Conservation (phyloP, 495 filamentous ascomycete genomes). For the Lasiosphaeris hirsuta region DNA sequence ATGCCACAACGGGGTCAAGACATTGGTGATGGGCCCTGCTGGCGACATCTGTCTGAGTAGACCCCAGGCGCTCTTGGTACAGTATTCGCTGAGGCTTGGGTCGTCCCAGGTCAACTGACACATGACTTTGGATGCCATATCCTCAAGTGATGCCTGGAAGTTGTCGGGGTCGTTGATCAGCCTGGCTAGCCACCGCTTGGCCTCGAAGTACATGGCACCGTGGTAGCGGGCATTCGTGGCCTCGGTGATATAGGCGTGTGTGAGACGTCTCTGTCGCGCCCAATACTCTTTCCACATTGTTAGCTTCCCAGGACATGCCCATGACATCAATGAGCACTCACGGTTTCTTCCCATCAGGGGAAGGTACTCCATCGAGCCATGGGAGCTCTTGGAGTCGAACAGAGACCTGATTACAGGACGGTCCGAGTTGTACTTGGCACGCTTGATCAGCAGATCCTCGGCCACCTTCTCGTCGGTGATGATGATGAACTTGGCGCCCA, state of each 20-base stretch:
- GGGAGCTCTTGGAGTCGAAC: conserved; percentile 39
- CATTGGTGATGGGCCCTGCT: conserved; percentile 43
- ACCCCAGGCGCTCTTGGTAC: conserved; percentile 37
- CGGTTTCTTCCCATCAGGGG: conserved; percentile 42
- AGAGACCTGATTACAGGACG: conserved; percentile 39
- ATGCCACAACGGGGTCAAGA: conserved; percentile 41
- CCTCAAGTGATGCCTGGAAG: conserved; percentile 37
- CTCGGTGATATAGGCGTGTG: conserved; percentile 38
- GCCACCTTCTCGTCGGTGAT: conserved; percentile 52
- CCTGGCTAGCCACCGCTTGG: conserved; percentile 38
- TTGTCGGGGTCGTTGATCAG: conserved; percentile 36
- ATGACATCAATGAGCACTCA: conserved; percentile 18
- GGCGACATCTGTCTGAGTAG: conserved; percentile 43
- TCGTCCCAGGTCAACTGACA: conserved; percentile 42
- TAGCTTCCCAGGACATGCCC: background rate
- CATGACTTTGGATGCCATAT: conserved; percentile 43
- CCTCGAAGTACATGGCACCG: conserved; percentile 38
- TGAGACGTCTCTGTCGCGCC: conserved; percentile 37
- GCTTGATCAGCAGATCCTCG: conserved; percentile 48
- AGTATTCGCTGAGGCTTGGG: conserved; percentile 31
- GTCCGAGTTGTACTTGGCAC: conserved; percentile 47
- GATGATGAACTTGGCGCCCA: conserved; percentile 46
- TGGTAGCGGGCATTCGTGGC: conserved; percentile 36
- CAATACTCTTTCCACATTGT: conserved; percentile 32
- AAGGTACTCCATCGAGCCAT: conserved; percentile 41